Evolutionary conservation across 2,329 filamentous ascomycete species (phyloP).

Genomic region (Arthrobotrys sphaeroides): DNA sequence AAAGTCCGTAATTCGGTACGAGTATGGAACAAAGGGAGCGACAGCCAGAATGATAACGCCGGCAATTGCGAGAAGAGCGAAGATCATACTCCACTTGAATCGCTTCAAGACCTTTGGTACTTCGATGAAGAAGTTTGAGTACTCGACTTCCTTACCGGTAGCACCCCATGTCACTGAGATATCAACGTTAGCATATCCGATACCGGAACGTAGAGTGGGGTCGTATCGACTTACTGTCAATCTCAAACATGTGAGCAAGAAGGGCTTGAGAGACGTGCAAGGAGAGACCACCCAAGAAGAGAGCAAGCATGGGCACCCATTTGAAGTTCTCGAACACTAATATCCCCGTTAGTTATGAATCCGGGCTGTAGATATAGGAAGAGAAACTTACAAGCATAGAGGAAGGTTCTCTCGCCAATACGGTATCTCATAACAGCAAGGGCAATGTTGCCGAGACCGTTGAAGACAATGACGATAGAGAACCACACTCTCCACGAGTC

Average conservation of each 20-base stretch:
- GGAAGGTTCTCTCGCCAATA: constrained; percentile 70
- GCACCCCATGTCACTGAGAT: constrained; percentile 72
- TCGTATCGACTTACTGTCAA: constrained; percentile 67
- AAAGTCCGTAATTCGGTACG: constrained; percentile 75
- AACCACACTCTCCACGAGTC: constrained; percentile 84
- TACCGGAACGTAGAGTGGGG: neutral
- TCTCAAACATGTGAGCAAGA: constrained; percentile 82
- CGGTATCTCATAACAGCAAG: constrained; percentile 78
- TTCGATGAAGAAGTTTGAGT: constrained; percentile 85
- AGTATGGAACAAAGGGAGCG: constrained; percentile 71
- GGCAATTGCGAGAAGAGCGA: constrained; percentile 69
- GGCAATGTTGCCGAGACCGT: constrained; percentile 76
- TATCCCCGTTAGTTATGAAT: neutral
- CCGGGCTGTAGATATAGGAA: neutral
- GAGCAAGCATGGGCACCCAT: constrained; percentile 77
- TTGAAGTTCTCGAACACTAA: constrained; percentile 67
- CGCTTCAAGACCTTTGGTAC: constrained; percentile 79
- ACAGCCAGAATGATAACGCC: constrained; percentile 73
- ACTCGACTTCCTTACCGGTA: constrained; percentile 82
- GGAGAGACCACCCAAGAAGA: constrained; percentile 83
- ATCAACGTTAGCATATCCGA: neutral
- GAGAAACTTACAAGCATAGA: constrained; percentile 63
- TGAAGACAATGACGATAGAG: constrained; percentile 80
- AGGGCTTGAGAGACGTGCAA: constrained; percentile 83
- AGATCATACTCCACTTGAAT: constrained; percentile 78